These are phyloP conservation scores for Hsuehochloa calcarea DNA, from an alignment of 176 grass and related monocot species.

Conservation along the genomic window DNA sequence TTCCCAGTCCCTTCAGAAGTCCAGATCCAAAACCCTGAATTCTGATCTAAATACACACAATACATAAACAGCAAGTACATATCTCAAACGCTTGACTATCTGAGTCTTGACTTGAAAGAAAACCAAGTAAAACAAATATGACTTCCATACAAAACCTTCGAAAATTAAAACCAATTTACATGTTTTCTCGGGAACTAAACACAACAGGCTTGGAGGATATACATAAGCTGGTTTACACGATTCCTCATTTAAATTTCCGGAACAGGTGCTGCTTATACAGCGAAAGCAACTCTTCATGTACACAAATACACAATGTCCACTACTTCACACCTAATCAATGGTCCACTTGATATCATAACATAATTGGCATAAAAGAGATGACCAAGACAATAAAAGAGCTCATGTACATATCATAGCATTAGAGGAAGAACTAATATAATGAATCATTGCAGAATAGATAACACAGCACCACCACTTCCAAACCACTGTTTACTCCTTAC, in stretches of 20 bases:
- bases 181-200: neutral
- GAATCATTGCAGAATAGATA: neutral
- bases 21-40: neutral
- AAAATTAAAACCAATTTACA: neutral
- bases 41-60: neutral
- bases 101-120: neutral
- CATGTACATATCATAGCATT: neutral
- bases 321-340: neutral
- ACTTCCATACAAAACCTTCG: neutral
- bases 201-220: neutral
- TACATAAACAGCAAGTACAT: neutral
- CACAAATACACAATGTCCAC: neutral
- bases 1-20: neutral
- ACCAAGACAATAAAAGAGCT: neutral
- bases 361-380: neutral
- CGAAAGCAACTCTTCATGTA: neutral
- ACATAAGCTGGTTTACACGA: neutral
- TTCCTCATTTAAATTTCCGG: neutral
- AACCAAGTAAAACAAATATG: neutral
- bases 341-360: slow-evolving; percentile 10
- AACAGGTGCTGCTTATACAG: neutral
- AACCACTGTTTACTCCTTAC: neutral
- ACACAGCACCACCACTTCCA: neutral
- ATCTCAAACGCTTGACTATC: neutral
- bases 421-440: neutral